A percentile compares a stretch with the other conserved stretches of the same genome.
phyloP scores from a whole-genome alignment of 257 asterid species.

The Lycium ferocissimum region DNA sequence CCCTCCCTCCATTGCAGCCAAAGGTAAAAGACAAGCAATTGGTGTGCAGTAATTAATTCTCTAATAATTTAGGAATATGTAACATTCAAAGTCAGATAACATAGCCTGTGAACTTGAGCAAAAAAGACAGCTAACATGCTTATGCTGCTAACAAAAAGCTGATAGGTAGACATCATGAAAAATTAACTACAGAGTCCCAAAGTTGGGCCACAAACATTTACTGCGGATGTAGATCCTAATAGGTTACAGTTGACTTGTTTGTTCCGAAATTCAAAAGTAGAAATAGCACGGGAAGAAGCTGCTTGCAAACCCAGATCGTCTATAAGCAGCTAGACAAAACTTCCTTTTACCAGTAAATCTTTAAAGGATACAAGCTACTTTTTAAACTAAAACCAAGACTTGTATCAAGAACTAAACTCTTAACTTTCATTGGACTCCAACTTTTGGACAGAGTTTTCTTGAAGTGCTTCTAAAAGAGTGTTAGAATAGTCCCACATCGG shows the following conservation, averaged over 20 bases:
- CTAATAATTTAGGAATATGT: not conserved
- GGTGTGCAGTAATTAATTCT: not conserved
- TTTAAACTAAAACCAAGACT: constrained; percentile 5
- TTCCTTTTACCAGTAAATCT: not conserved
- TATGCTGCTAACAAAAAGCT: not conserved
- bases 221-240: not conserved
- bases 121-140: not conserved
- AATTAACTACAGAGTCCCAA: not conserved
- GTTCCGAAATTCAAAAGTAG: not conserved
- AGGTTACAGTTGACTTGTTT: constrained; percentile 5
- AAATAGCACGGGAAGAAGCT: not conserved
- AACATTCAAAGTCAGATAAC: not conserved
- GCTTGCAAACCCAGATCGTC: not conserved
- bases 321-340: not conserved
- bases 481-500: not conserved
- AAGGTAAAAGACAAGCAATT: not conserved
- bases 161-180: not conserved
- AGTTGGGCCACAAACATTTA: constrained; percentile 8
- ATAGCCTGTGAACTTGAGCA: not conserved
- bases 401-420: not conserved
- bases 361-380: not conserved
- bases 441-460: not conserved
- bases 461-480: not conserved
- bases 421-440: not conserved
- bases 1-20: not conserved